Evolutionary conservation across 768 basidiomycete genomes (phyloP).

Genomic region (Tylopilus sp.): DNA sequence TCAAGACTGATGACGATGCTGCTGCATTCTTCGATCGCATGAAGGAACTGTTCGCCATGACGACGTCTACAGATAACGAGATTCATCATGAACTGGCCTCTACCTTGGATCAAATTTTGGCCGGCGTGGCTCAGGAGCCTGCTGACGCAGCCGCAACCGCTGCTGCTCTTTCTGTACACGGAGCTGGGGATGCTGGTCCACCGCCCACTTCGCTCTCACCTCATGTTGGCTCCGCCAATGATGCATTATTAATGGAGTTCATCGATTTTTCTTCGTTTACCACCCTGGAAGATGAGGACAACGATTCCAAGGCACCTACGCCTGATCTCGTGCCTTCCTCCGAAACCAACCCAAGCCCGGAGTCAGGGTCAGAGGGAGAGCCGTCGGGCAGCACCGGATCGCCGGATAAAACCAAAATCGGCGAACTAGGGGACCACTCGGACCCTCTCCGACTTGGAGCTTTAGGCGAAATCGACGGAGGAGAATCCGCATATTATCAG

Average conservation of each 20-base stretch:
- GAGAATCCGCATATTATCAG: slow-evolving; percentile 66
- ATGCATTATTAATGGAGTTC: slow-evolving; percentile 45
- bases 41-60: slow-evolving; percentile 58
- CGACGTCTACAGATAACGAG: slow-evolving; percentile 38
- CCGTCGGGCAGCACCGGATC: slow-evolving; percentile 41
- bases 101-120: slow-evolving; percentile 61
- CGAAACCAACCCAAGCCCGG: slow-evolving; percentile 75
- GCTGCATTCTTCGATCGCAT: slow-evolving; percentile 58
- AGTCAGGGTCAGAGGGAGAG: slow-evolving; percentile 66
- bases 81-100: slow-evolving; percentile 49
- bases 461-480: slow-evolving; percentile 72
- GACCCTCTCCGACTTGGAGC: slow-evolving; percentile 57
- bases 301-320: slow-evolving; percentile 63
- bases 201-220: slow-evolving; percentile 33
- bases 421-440: slow-evolving; percentile 41
- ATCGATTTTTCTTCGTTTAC: slow-evolving; percentile 68
- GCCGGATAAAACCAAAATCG: slow-evolving; percentile 50
- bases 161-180: slow-evolving; percentile 24
- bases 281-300: slow-evolving; percentile 54
- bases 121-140: slow-evolving; percentile 47
- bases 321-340: slow-evolving; percentile 70
- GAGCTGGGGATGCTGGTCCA: slow-evolving; percentile 29
- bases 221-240: slow-evolving; percentile 35
- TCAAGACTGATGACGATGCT: slow-evolving; percentile 69
- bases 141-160: slow-evolving; percentile 31